These are phyloP conservation scores for Penicillium turbatum DNA, from an alignment of 495 filamentous ascomycete genomes.

Conservation along the genomic window DNA sequence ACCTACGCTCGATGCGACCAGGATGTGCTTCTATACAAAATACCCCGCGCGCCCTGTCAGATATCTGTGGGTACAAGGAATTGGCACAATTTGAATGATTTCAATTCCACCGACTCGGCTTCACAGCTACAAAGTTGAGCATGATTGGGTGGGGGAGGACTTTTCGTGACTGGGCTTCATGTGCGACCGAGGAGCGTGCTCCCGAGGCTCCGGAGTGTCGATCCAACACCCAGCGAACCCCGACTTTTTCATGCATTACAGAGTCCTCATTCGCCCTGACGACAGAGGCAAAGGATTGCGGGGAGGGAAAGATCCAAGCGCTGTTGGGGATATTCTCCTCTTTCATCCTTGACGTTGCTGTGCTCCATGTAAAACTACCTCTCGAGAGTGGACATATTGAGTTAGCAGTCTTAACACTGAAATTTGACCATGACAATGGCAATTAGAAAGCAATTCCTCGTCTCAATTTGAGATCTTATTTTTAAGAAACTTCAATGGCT, in stretches of 20 bases:
- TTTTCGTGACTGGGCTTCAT: background rate
- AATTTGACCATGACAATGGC: background rate
- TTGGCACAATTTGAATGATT: background rate
- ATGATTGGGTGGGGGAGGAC: background rate
- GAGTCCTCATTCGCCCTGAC: background rate
- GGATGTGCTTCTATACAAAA: background rate
- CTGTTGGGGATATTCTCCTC: background rate
- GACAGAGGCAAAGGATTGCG: background rate
- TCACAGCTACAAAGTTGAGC: background rate
- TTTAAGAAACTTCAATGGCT: background rate
- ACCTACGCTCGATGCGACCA: slow-evolving; percentile 1
- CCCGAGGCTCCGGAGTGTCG: slow-evolving; percentile 1
- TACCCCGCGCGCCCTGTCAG: too few relatives aligned
- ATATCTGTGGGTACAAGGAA: background rate
- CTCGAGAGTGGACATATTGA: background rate
- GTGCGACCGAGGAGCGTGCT: slow-evolving; percentile 2
- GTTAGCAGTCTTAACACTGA: background rate
- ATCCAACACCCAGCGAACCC: background rate
- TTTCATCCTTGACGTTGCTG: background rate
- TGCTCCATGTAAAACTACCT: background rate
- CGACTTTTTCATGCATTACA: background rate
- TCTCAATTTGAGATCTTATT: background rate
- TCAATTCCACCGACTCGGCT: background rate
- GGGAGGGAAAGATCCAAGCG: slow-evolving; percentile 1
- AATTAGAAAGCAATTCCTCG: background rate